Evolutionary conservation across 495 filamentous ascomycete genomes (phyloP).

Genomic region (Aspergillus nanangensis): DNA sequence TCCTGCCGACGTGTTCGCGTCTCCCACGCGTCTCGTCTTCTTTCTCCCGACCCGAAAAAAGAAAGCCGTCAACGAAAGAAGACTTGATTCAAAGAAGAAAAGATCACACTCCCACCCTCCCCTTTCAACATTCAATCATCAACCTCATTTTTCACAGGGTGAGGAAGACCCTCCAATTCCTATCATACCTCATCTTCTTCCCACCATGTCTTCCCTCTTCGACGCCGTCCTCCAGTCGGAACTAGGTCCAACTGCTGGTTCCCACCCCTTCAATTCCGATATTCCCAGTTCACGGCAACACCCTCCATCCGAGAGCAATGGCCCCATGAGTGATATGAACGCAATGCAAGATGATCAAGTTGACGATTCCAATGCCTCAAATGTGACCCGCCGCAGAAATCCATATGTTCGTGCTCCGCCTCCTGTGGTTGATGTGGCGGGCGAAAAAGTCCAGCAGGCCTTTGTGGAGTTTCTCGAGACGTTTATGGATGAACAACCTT

Average conservation of each 20-base stretch:
- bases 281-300: slow-evolving; percentile 41
- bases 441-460: slow-evolving; percentile 74
- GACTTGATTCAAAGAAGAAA: background rate
- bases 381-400: slow-evolving; percentile 54
- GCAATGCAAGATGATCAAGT: slow-evolving; percentile 59
- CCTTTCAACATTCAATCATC: background rate
- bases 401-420: slow-evolving; percentile 64
- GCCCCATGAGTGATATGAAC: slow-evolving; percentile 50
- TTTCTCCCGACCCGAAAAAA: slow-evolving; percentile 13
- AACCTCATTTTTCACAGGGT: background rate
- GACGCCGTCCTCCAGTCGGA: slow-evolving; percentile 50
- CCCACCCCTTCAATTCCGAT: slow-evolving; percentile 34
- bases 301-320: slow-evolving; percentile 49
- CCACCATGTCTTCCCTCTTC: slow-evolving; percentile 48
- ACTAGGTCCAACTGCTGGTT: slow-evolving; percentile 34
- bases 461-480: slow-evolving; percentile 89
- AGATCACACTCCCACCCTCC: background rate
- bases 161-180: background rate
- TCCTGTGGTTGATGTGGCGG: slow-evolving; percentile 80
- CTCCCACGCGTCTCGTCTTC: slow-evolving; percentile 24
- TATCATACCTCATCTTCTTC: slow-evolving; percentile 16
- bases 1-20: slow-evolving; percentile 34
- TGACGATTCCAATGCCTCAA: slow-evolving; percentile 48
- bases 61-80: background rate
- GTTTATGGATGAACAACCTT: slow-evolving; percentile 71